Base-by-base conservation (phyloP, 192 early-diverging fungal genomes). In the Chytriomyces sp. region DNA sequence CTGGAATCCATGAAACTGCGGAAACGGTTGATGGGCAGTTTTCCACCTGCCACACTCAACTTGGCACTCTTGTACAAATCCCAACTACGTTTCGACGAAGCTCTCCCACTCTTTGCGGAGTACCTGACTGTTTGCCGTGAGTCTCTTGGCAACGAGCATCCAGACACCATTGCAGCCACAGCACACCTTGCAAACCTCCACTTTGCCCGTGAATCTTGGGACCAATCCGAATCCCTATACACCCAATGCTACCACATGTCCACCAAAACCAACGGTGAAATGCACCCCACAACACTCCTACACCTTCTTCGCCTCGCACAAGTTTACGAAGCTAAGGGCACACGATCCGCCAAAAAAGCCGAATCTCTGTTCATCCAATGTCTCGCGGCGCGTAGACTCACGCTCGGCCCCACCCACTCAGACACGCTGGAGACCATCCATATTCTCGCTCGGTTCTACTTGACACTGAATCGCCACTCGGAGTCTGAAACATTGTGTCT, bases 1-100 rank as follows among this genome's bases (percentile, higher is more conserved):
- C 53, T 57, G 13, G 53, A 57, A 57, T 57, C 16, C 53, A n/a
- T 57, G 53, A 57, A 57, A 57, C 20, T 57, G 53, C 53, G 53
- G 16, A 57, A 57, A 2, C 13, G 53, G 53, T 57, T 57, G 53
- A 57, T 57, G 53, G 53, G 53, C 16, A 20, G 16, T 20, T 13
- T n/a, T 5, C 16, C 53, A 57, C 16, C 53, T 5, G 53, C 16
- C 16, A 57, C 53, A 3, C 20, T 57, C 16, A 57, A 57, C 20
- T 57, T 57, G 53, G 53, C 53, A 3, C 53, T 57, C 20, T 20
- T 57, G 16, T 57, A 57, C 53, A 13, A 57, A 57, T 13, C 53
- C 16, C 53, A 57, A 57, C 16, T n/a, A 57, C 53, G 53, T n/a
- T 57, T 57, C 53, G 20, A 20, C 53, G 53, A 57, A 57, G 53